Evolutionary conservation across 192 early-diverging fungal species (phyloP).

Genomic region (Backusella macrospora): DNA sequence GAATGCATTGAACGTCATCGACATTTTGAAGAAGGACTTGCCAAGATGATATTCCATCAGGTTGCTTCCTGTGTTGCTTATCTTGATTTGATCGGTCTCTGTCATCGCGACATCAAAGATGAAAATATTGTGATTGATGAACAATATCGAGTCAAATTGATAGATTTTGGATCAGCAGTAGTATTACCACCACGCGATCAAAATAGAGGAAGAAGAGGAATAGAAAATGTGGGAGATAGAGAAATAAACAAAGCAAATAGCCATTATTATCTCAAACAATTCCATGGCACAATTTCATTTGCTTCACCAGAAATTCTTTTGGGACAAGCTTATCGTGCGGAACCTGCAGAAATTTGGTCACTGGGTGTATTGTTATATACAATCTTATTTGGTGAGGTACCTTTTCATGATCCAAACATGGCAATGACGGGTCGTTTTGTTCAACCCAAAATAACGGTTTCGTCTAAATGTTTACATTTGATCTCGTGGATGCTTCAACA

Average conservation of each 20-base stretch:
- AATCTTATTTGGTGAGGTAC: constrained; percentile 62
- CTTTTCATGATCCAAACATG: constrained; percentile 59
- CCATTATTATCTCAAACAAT: constrained; percentile 50
- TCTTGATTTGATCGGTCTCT: constrained; percentile 61
- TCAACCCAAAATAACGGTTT: constrained; percentile 47
- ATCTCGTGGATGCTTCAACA: constrained; percentile 71
- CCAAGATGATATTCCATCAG: constrained; percentile 60
- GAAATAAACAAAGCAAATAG: constrained; percentile 13
- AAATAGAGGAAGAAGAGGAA: no score
- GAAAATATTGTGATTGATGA: constrained; percentile 72
- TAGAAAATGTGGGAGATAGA: no score
- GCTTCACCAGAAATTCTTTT: constrained; percentile 70
- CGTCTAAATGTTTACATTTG: constrained; percentile 53
- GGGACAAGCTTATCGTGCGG: constrained; percentile 57
- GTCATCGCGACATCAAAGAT: constrained; percentile 78
- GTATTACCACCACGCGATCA: constrained; percentile 37
- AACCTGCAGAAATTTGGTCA: constrained; percentile 68
- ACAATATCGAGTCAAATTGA: constrained; percentile 63
- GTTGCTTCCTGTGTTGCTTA: constrained; percentile 56
- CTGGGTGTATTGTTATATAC: constrained; percentile 69
- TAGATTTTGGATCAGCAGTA: constrained; percentile 69
- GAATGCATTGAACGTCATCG: constrained; percentile 65
- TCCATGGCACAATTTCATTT: constrained; percentile 68
- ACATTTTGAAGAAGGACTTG: constrained; percentile 56
- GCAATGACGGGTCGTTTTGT: constrained; percentile 51